Conservation (phyloP, 192 early-diverging fungal genomes). For the Kickxella alabastrina region DNA sequence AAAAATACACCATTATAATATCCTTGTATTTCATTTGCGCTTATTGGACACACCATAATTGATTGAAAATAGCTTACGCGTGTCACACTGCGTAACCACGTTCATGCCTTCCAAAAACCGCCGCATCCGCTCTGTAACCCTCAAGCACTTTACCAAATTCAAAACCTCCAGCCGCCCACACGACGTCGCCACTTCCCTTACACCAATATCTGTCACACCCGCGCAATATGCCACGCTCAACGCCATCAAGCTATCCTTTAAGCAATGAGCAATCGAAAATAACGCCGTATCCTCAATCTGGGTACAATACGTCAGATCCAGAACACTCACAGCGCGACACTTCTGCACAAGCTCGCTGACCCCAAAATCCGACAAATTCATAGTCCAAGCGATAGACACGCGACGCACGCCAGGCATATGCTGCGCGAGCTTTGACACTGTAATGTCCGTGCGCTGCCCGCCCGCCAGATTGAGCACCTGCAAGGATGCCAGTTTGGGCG, state of each 20-base stretch:
- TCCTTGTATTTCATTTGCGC: not conserved
- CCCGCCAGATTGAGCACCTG: slow-evolving; percentile 54
- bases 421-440: slow-evolving; percentile 54
- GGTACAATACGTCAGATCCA: slow-evolving; percentile 57
- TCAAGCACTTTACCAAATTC: slow-evolving; percentile 50
- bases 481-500: slow-evolving; percentile 45
- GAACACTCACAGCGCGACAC: slow-evolving; percentile 47
- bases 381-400: slow-evolving; percentile 57
- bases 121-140: slow-evolving; percentile 27
- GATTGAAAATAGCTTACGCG: slow-evolving; percentile 39
- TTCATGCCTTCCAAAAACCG: slow-evolving; percentile 6
- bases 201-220: slow-evolving; percentile 49
- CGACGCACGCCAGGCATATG: slow-evolving; percentile 47
- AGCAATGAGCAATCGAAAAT: slow-evolving; percentile 45
- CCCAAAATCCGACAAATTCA: slow-evolving; percentile 53
- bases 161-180: slow-evolving; percentile 40
- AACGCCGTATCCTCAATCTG: slow-evolving; percentile 54
- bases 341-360: slow-evolving; percentile 54
- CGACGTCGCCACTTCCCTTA: slow-evolving; percentile 34
- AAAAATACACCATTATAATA: not conserved
- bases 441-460: slow-evolving; percentile 55
- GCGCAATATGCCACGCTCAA: slow-evolving; percentile 55
- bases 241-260: slow-evolving; percentile 20
- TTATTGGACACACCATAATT: not conserved
- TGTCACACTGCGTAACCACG: slow-evolving; percentile 16